Base-by-base conservation (phyloP, 805 yeast species). In the Scheffersomyces ergatensis region DNA sequence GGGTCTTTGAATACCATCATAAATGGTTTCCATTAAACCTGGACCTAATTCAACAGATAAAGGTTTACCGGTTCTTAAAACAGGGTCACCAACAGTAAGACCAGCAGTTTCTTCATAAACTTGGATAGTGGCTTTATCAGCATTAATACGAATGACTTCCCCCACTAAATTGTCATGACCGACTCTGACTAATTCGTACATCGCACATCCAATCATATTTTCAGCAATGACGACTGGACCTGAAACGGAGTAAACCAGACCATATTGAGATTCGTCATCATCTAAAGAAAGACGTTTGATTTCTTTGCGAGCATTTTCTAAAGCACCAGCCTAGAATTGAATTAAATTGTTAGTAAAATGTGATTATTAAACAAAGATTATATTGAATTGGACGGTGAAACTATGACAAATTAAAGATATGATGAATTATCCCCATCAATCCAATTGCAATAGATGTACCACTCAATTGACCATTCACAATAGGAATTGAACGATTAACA, bases 61-160 rank as follows among this genome's bases (percentile, higher is more conserved):
- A n/a, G 99, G 99, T 69, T 93, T 89, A 49, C 99, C 99, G 5
- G 99, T 93, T 74, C 99, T 84, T 58, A 88, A 73, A 39, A 93
- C 99, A 2, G 99, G 99, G 65, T 93, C 99, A 58, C 99, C 99
- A 35, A 93, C 98, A 34, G 97, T 92, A 44, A 93, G 93, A 73
- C 99, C 99, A 1, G 98, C 95, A 34, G 99, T 93, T 70, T 93
- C 99, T 74, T 93, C 99, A 67, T 93, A 93, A 42, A 93, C 99
- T 77, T 93, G 99, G 57, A 93, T 89, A 36, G 99, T 93, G 44
- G 97, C 97, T 70, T 90, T 92, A 64, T 93, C 99, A 49, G 82
- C 95, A 60, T 83, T 93, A 52, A 93, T 92, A 76, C 99, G 84
- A 67, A 93, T 93, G 51, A 93, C 97, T 71, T 93, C 99, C 65